Evolutionary conservation across 805 yeast genomes (phyloP).

Genomic region (Blastobotrys mokoenaii): DNA sequence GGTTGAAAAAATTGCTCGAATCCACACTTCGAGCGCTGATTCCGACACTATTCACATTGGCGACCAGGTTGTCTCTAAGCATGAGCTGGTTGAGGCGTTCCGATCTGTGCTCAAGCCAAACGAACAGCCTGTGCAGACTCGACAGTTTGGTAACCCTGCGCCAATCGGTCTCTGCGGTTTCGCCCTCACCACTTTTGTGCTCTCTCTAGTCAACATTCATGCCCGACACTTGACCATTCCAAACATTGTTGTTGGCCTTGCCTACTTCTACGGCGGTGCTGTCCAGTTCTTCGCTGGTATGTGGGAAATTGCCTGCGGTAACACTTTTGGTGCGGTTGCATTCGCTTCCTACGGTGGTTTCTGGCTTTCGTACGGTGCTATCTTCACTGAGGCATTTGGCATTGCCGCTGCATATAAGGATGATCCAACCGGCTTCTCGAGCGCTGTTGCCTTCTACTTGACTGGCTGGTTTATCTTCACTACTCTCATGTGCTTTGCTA

Average conservation of each 20-base stretch:
- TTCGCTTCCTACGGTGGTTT: conserved; percentile 43
- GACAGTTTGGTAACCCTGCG: conserved; percentile 50
- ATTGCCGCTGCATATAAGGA: conserved; percentile 36
- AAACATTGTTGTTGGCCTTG: conserved; percentile 49
- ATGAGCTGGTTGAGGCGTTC: conserved; percentile 54
- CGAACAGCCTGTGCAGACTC: conserved; percentile 35
- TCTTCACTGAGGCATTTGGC: conserved; percentile 43
- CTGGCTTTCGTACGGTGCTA: conserved; percentile 58
- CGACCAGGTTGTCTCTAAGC: conserved; percentile 36
- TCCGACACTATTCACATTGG: conserved; percentile 32
- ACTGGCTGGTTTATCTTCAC: conserved; percentile 60
- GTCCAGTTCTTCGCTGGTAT: conserved; percentile 56
- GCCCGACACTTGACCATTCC: conserved; percentile 51
- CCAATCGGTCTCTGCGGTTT: conserved; percentile 55
- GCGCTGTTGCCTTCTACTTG: conserved; percentile 51
- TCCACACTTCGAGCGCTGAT: conserved; percentile 19
- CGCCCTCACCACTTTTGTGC: conserved; percentile 53
- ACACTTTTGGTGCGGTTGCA: conserved; percentile 55
- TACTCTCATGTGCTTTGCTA: conserved; percentile 41
- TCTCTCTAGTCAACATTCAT: conserved; percentile 42
- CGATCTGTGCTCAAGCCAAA: conserved; percentile 53
- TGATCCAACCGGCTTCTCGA: conserved; percentile 24
- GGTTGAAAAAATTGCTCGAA: conserved; percentile 2
- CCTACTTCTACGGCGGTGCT: conserved; percentile 58
- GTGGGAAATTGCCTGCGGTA: conserved; percentile 59